Percentiles rank a stretch among this genome's conserved stretches.
These are phyloP conservation scores for Termitomyces titanicus DNA, from an alignment of 768 basidiomycete genomes.

Conservation along the genomic window DNA sequence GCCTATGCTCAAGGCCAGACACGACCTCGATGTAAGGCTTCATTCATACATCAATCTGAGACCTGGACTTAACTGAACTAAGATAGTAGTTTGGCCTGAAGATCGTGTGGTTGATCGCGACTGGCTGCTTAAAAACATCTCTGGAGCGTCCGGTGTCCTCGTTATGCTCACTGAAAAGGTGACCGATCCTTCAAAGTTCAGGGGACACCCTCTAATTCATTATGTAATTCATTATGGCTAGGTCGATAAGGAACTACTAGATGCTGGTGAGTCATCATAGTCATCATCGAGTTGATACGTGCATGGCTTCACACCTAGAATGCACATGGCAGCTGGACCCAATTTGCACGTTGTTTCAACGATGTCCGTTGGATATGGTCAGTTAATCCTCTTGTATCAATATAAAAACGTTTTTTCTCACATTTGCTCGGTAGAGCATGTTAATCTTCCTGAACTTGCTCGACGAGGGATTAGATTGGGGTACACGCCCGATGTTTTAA, in stretches of 20 bases:
- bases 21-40: constrained; percentile 49
- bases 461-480: constrained; percentile 70
- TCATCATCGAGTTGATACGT: background rate
- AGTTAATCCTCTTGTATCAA: constrained; percentile 9
- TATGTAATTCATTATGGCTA: constrained; percentile 24
- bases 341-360: constrained; percentile 83
- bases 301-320: background rate
- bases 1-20: constrained; percentile 45
- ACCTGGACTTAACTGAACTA: constrained; percentile 10
- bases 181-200: background rate
- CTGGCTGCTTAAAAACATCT: constrained; percentile 74
- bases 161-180: constrained; percentile 76
- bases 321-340: constrained; percentile 62
- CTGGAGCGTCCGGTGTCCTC: constrained; percentile 59
- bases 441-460: constrained; percentile 58
- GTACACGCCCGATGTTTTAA: constrained; percentile 92
- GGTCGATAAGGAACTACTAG: constrained; percentile 73
- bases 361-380: constrained; percentile 89
- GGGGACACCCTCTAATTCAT: constrained; percentile 6
- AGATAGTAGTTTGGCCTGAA: constrained; percentile 37
- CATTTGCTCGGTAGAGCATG: constrained; percentile 58
- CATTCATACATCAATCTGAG: constrained; percentile 21
- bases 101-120: constrained; percentile 52
- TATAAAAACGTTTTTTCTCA: background rate
- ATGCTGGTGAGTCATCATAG: constrained; percentile 36